These are phyloP conservation scores for Umbelopsis sp. DNA, from an alignment of 192 early-diverging fungal species.

Conservation along the genomic window DNA sequence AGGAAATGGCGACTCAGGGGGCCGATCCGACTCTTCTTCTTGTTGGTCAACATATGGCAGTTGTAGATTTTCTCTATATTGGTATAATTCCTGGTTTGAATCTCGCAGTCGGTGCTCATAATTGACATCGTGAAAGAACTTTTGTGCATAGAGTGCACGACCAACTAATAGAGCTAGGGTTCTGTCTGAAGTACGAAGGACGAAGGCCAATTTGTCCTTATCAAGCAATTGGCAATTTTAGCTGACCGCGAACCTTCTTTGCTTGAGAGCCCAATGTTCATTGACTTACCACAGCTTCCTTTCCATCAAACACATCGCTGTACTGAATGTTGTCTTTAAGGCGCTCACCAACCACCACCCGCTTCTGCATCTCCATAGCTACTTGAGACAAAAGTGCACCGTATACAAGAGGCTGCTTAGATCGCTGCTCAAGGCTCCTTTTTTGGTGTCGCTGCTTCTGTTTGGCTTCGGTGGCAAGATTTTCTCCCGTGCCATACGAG, in stretches of 20 bases:
- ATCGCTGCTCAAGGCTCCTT: constrained; percentile 27
- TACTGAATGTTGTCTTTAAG: constrained; percentile 83
- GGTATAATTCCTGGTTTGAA: constrained; percentile 77
- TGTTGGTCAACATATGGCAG: background rate
- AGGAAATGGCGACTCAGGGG: constrained; percentile 9
- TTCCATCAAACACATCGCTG: constrained; percentile 81
- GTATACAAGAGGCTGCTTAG: constrained; percentile 47
- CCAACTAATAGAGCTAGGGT: constrained; percentile 87
- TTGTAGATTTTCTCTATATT: constrained; percentile 59
- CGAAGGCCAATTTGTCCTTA: constrained; percentile 59
- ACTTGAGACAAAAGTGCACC: constrained; percentile 74
- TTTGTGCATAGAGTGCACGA: constrained; percentile 84
- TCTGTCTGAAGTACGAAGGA: constrained; percentile 82
- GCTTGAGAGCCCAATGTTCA: background rate
- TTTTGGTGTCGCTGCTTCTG: constrained; percentile 28
- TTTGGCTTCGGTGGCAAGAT: constrained; percentile 11
- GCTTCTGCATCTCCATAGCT: constrained; percentile 62
- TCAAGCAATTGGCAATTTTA: background rate
- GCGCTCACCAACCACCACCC: constrained; percentile 62
- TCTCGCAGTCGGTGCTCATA: constrained; percentile 85
- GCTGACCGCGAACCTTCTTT: background rate
- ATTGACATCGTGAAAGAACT: constrained; percentile 89
- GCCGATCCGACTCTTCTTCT: constrained; percentile 6
- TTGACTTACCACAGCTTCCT: constrained; percentile 78
- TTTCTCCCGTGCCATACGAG: constrained; percentile 10